Evolutionary conservation across 371 early-diverging fungal species (phyloP).

Genomic region (Syncephalastrum monosporum): DNA sequence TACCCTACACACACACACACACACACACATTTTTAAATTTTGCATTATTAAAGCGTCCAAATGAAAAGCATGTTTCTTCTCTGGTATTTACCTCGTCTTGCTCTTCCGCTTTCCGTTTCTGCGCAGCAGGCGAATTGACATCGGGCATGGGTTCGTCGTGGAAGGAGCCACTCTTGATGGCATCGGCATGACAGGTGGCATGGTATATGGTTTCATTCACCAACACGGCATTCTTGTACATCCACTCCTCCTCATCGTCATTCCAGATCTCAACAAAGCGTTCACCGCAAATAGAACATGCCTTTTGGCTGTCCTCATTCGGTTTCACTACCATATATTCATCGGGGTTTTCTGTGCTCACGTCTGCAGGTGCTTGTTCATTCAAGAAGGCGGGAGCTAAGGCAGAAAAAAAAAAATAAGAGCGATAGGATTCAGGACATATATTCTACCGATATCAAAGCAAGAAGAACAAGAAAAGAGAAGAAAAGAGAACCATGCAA

Average conservation of each 20-base stretch:
- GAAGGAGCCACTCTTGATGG: slow-evolving; percentile 27
- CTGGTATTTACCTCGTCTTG: too few relatives aligned
- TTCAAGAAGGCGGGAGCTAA: slow-evolving; percentile 44
- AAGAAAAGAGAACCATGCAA: not conserved
- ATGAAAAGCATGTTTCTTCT: too few relatives aligned
- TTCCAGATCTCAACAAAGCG: slow-evolving; percentile 82
- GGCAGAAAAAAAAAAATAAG: not conserved
- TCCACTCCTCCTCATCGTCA: slow-evolving; percentile 91
- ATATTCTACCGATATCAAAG: too few relatives aligned
- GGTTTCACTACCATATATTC: slow-evolving; percentile 50
- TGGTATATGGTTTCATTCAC: slow-evolving; percentile 70
- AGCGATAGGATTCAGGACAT: not conserved
- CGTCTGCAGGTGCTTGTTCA: slow-evolving; percentile 20
- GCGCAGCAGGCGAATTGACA: too few relatives aligned
- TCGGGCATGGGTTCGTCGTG: too few relatives aligned
- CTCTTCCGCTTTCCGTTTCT: too few relatives aligned
- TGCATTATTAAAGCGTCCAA: too few relatives aligned
- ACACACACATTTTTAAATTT: too few relatives aligned
- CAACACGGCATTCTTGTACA: slow-evolving; percentile 76
- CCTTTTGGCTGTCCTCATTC: slow-evolving; percentile 40
- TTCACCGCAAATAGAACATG: slow-evolving; percentile 90
- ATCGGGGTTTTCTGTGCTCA: slow-evolving; percentile 22
- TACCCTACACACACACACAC: too few relatives aligned
- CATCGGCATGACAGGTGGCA: slow-evolving; percentile 68
- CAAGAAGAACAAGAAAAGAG: too few relatives aligned